These are phyloP conservation scores for Yamadazyma dushanensis DNA, from an alignment of 1,139 yeast genomes.

Conservation along the genomic window DNA sequence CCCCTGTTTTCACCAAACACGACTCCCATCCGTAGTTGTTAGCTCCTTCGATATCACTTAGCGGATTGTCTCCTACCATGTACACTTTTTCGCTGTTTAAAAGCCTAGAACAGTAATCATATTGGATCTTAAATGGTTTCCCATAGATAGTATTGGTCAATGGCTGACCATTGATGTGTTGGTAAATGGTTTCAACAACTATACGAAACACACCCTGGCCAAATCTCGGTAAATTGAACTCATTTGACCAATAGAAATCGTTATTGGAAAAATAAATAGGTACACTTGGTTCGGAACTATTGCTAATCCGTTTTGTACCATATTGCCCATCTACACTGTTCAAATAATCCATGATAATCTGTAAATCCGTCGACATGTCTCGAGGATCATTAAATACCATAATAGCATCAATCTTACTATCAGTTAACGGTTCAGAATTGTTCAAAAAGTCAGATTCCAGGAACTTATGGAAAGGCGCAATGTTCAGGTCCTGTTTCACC, in stretches of 20 bases:
- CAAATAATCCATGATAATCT: slow-evolving; percentile 71
- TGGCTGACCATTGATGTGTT: slow-evolving; percentile 44
- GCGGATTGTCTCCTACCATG: slow-evolving; percentile 98
- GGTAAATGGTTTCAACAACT: slow-evolving; percentile 62
- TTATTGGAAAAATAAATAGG: slow-evolving; percentile 86
- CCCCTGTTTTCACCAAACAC: slow-evolving; percentile 83
- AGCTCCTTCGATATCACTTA: slow-evolving; percentile 88
- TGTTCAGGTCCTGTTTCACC: slow-evolving; percentile 52
- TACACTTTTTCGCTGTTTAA: slow-evolving; percentile 46
- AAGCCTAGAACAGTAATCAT: slow-evolving; percentile 73
- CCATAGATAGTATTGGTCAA: slow-evolving; percentile 70
- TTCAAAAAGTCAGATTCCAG: slow-evolving; percentile 45
- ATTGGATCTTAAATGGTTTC: slow-evolving; percentile 79
- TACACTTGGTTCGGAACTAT: slow-evolving; percentile 51
- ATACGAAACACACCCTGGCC: slow-evolving; percentile 91
- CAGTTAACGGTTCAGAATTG: slow-evolving; percentile 37
- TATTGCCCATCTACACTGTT: slow-evolving; percentile 62
- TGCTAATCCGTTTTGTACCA: slow-evolving; percentile 55
- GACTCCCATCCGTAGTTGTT: slow-evolving; percentile 86
- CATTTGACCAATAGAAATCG: slow-evolving; percentile 91
- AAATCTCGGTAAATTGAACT: slow-evolving; percentile 73
- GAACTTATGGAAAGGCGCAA: slow-evolving; percentile 74
- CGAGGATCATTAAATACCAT: slow-evolving; percentile 89
- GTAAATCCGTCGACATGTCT: slow-evolving; percentile 85
- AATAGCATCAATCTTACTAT: slow-evolving; percentile 68